Evolutionary conservation across 441 rosid species (phyloP).

Genomic region (Bruguiera hainesii): DNA sequence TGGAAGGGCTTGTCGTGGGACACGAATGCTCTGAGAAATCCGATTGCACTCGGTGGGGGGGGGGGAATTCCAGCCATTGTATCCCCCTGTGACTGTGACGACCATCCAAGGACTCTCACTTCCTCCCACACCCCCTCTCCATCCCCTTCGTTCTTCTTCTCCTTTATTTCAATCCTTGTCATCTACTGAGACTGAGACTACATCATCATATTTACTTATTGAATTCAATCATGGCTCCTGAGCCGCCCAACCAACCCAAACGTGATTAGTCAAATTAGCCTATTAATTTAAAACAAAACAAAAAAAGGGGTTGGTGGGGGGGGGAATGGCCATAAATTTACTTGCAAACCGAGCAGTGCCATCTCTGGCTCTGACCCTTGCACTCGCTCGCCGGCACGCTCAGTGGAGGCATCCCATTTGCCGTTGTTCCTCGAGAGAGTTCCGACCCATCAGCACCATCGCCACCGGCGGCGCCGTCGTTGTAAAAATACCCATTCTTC

Average conservation of each 20-base stretch:
- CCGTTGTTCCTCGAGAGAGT: not conserved
- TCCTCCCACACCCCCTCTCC: slow-evolving; percentile 55
- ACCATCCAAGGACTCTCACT: slow-evolving; percentile 51
- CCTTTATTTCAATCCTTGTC: no score
- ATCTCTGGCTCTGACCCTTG: not conserved
- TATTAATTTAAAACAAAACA: no score
- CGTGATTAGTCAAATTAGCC: no score
- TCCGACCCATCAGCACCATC: not conserved
- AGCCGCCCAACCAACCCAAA: no score
- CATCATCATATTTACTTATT: no score
- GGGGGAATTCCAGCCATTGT: slow-evolving; percentile 39
- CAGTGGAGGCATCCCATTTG: not conserved
- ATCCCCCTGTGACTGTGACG: slow-evolving; percentile 20
- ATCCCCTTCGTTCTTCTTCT: slow-evolving; percentile 19
- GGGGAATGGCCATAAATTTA: no score
- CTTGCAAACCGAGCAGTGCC: not conserved
- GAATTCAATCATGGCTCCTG: no score
- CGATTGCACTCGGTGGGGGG: slow-evolving; percentile 59
- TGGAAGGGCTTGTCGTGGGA: slow-evolving; percentile 77
- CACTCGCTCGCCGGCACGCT: not conserved
- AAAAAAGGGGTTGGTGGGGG: no score
- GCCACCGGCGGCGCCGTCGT: slow-evolving; percentile 6
- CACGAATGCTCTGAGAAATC: slow-evolving; percentile 61
- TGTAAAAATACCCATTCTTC: not conserved
- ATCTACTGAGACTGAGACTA: no score